Evolutionary conservation across 331 rosid genomes (phyloP).

Genomic region (Prunus yedoensis): DNA sequence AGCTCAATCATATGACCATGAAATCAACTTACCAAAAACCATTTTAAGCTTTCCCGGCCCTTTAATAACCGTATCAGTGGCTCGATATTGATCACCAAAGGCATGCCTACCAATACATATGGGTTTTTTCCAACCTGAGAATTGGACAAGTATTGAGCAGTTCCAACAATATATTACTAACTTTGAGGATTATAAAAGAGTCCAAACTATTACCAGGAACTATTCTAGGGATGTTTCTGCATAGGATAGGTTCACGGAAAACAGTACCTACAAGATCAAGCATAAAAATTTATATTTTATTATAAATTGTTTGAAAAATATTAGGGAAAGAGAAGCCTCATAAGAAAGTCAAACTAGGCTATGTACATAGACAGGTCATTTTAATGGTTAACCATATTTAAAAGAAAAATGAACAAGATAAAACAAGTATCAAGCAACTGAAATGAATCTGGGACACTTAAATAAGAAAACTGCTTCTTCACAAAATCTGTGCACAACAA

Average conservation of each 20-base stretch:
- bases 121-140: slow-evolving; percentile 96
- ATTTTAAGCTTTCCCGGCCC: slow-evolving; percentile 93
- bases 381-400: not conserved
- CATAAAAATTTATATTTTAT: not conserved
- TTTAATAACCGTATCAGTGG: slow-evolving; percentile 71
- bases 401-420: not conserved
- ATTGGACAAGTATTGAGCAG: slow-evolving; percentile 38
- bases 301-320: not conserved
- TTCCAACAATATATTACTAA: slow-evolving; percentile 15
- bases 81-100: slow-evolving; percentile 97
- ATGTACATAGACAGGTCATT: not conserved
- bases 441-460: no score
- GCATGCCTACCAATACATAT: slow-evolving; percentile 98
- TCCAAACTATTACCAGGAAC: slow-evolving; percentile 58
- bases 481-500: not conserved
- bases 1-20: slow-evolving; percentile 8
- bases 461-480: no score
- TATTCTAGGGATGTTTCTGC: slow-evolving; percentile 76
- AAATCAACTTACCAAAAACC: slow-evolving; percentile 74
- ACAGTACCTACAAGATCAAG: slow-evolving; percentile 66
- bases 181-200: slow-evolving; percentile 20
- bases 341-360: not conserved
- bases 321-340: not conserved
- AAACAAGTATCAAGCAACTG: not conserved
- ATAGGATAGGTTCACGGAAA: slow-evolving; percentile 92